Base-by-base conservation (phyloP, 495 filamentous ascomycete genomes). In the Daldinia decipiens region DNA sequence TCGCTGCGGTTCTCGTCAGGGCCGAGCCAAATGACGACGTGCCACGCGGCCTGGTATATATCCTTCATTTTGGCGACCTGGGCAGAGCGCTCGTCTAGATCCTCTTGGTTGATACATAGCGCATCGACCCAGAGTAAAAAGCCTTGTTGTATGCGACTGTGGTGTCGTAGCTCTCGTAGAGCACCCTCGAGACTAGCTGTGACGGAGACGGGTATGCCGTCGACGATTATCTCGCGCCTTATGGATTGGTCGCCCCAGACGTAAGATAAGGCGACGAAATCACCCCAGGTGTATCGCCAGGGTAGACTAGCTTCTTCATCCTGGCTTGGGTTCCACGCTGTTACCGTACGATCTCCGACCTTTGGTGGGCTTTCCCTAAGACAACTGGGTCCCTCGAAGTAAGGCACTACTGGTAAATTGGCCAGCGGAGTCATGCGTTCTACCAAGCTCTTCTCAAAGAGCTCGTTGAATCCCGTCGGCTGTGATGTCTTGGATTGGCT, bases 231-330 rank as follows among this genome's bases (percentile, higher is more conserved):
- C 3, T 40, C 51, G 4, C 15, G 38, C n/a, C 55, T 47, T 24
- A 34, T 59, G n/a, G 40, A 15, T 43, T 43, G 34, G 21, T 66
- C 63, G 21, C 63, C 63, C 63, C 63, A 66, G 40, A 66, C 63
- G 43, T 66, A 66, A 27, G 63, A 66, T 5, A 66, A 47, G 43
- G 63, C 63, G 31, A 62, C 57, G 15, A 68, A 68, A 47, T 68
- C 65, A 15, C 65, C 65, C 65, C 58, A 68, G 17, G 57, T 62
- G 12, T 68, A 68, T 21, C 65, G 65, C 65, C 65, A 68, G 38
- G 57, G 27, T n/a, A 68, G 19, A 15, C 55, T n/a, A 17, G 57
- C 57, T 12, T 68, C 65, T 47, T 27, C 36, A 31, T 68, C 65
- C 38, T 55, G 17, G 31, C 50, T 68, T 24, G 65, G 58, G 27